phyloP scores from a whole-genome alignment of 345 rosid species.

The Turnera subulata region DNA sequence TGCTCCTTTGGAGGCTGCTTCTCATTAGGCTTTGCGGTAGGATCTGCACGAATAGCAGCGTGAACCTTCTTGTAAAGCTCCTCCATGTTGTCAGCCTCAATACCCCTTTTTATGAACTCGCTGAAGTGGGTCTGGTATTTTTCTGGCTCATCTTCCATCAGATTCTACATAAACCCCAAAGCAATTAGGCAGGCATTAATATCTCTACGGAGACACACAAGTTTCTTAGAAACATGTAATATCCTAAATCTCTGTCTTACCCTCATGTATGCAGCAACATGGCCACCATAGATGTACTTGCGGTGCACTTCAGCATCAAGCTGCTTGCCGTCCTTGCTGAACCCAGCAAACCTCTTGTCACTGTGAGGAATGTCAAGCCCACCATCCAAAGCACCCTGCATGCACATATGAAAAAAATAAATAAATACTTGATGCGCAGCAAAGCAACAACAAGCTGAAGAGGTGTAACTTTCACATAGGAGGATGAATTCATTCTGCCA shows the following conservation, averaged over 20 bases:
- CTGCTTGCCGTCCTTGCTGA: slow-evolving; percentile 55
- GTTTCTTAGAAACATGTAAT: neutral
- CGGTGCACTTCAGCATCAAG: slow-evolving; percentile 78
- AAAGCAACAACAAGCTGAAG: neutral
- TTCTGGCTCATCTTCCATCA: slow-evolving; percentile 69
- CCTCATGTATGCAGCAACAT: slow-evolving; percentile 77
- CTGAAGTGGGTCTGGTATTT: slow-evolving; percentile 66
- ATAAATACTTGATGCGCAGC: neutral
- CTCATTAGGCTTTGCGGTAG: slow-evolving; percentile 42
- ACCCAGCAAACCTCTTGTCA: slow-evolving; percentile 85
- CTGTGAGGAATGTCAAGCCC: slow-evolving; percentile 85
- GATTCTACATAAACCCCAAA: slow-evolving; percentile 24
- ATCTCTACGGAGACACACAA: too few species aligned
- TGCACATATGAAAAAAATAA: neutral
- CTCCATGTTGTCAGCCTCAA: slow-evolving; percentile 53
- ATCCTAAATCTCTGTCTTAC: slow-evolving; percentile 23
- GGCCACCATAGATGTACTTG: slow-evolving; percentile 78
- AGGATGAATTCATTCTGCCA: neutral
- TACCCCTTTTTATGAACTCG: slow-evolving; percentile 45
- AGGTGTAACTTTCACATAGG: neutral
- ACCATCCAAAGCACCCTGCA: slow-evolving; percentile 83
- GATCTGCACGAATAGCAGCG: slow-evolving; percentile 67
- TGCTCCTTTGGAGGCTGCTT: slow-evolving; percentile 51
- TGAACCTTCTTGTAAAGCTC: slow-evolving; percentile 69
- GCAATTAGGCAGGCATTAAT: too few species aligned